Evolutionary conservation across 495 filamentous ascomycete species (phyloP).

Genomic region (Usnea hakonensis): DNA sequence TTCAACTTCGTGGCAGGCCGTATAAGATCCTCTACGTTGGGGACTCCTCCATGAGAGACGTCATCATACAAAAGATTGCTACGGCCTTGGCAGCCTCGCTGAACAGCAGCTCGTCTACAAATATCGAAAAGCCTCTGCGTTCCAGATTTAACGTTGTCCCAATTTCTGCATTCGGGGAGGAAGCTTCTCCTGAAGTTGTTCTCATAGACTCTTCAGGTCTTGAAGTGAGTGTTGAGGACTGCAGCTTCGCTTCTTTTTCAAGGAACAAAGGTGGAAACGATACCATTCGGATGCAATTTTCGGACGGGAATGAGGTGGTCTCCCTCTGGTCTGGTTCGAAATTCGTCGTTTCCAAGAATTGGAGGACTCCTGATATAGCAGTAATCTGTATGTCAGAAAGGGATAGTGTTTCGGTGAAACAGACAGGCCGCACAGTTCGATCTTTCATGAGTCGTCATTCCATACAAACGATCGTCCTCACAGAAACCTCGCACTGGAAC

Average conservation of each 20-base stretch:
- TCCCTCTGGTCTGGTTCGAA: slow-evolving; percentile 40
- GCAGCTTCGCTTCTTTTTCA: slow-evolving; percentile 46
- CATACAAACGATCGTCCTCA: slow-evolving; percentile 61
- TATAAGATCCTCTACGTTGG: slow-evolving; percentile 66
- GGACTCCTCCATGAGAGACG: slow-evolving; percentile 51
- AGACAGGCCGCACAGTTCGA: slow-evolving; percentile 48
- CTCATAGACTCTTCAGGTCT: slow-evolving; percentile 60
- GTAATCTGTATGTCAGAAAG: slow-evolving; percentile 56
- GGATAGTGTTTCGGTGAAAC: slow-evolving; percentile 41
- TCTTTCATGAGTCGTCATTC: slow-evolving; percentile 57
- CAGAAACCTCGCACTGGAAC: slow-evolving; percentile 50
- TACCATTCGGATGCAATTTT: slow-evolving; percentile 50
- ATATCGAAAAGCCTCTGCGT: slow-evolving; percentile 41
- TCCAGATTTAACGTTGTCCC: slow-evolving; percentile 69
- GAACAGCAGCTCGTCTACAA: slow-evolving; percentile 30
- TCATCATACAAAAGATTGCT: slow-evolving; percentile 69
- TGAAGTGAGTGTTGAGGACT: slow-evolving; percentile 69
- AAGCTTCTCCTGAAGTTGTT: slow-evolving; percentile 55
- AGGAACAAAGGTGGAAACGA: slow-evolving; percentile 35
- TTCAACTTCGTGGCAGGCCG: slow-evolving; percentile 52
- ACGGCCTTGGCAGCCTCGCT: slow-evolving; percentile 52
- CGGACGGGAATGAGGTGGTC: slow-evolving; percentile 45
- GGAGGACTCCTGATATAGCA: slow-evolving; percentile 64
- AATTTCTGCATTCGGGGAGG: slow-evolving; percentile 57
- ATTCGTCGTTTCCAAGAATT: slow-evolving; percentile 44